These are phyloP conservation scores for Hypoxylon rickii DNA, from an alignment of 495 filamentous ascomycete species.

Conservation along the genomic window DNA sequence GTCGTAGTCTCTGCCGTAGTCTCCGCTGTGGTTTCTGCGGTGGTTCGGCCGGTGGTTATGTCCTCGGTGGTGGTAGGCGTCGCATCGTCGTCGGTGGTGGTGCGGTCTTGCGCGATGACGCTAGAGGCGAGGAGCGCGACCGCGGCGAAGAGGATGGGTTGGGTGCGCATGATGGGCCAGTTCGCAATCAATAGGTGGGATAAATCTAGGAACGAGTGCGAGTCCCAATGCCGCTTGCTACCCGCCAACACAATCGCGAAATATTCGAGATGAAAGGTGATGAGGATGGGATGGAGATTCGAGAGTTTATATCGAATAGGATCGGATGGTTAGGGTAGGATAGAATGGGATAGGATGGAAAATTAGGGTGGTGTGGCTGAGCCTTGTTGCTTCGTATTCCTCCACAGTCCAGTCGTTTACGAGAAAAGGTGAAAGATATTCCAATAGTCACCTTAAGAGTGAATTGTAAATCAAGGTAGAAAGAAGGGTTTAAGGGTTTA, in stretches of 20 bases:
- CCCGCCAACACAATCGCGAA: slow-evolving; percentile 15
- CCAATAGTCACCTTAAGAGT: too few relatives aligned
- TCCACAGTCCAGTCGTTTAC: slow-evolving; percentile 14
- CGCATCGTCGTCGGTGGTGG: slow-evolving; percentile 17
- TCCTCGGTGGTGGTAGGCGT: slow-evolving; percentile 5
- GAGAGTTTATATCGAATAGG: too few relatives aligned
- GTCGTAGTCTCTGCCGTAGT: slow-evolving; percentile 22
- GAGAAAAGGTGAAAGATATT: too few relatives aligned
- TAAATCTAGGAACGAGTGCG: slow-evolving; percentile 9
- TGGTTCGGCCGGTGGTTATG: slow-evolving; percentile 6
- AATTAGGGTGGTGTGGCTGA: slow-evolving; percentile 15
- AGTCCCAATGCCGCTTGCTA: slow-evolving; percentile 5
- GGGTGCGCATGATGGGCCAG: slow-evolving; percentile 30
- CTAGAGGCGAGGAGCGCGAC: slow-evolving; percentile 29
- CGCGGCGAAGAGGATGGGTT: slow-evolving; percentile 23
- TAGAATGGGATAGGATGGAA: background rate
- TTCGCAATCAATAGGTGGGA: slow-evolving; percentile 2
- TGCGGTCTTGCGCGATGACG: slow-evolving; percentile 30
- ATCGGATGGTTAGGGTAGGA: too few relatives aligned
- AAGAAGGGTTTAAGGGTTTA: background rate
- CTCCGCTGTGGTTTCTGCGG: background rate
- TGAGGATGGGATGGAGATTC: too few relatives aligned
- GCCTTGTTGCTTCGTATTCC: slow-evolving; percentile 30
- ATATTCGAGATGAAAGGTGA: slow-evolving; percentile 1
- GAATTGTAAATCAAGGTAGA: background rate